Base-by-base conservation (phyloP, 306 rosid species). In the Quercus wislizeni region DNA sequence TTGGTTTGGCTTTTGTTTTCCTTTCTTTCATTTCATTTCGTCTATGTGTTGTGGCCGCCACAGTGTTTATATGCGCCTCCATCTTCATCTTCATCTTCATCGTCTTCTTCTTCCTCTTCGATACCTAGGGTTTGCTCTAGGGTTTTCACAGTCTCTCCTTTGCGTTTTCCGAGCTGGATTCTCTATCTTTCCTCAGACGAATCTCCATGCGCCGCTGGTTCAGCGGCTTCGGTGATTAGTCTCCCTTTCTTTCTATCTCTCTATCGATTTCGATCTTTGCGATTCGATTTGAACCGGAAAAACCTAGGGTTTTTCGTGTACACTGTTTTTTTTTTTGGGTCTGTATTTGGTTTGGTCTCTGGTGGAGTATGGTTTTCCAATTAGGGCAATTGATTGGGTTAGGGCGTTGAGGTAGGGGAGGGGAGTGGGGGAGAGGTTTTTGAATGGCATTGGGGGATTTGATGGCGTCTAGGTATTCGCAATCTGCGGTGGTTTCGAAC, bases 371-470 rank as follows among this genome's bases (percentile, higher is more conserved):
- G 87, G 80, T 82, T 49, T 30, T 65, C 73, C 80, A 76, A 64
- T 80, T 82, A 76, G 81, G 81, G 78, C 69, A 7, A 83, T 84
- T 85, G 93, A 84, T 79, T 75, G 64, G 79, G 52, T 68, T 56
- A 55, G 55, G 11, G 75, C 67, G 20, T 74, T 49, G 15, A 71
- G 43, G 80, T 85, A 81, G 69, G 85, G 74, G 78, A 30, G 89
- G 87, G 72, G 52, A 35, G 86, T 82, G 68, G 87, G 74, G 79
- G 54, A 88, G 87, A 49, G 52, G n/a, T 23, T 19, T 91, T 96
- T 91, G 99, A 85, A 96, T 96, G 99, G 99, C 99, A 96, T 93
- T 93, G 98, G 98, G 97, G 78, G 93, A 96, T 85, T 87, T 89
- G 83, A 91, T 93, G 99, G 93, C 94, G 79, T 93, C 99, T 38